Percentiles rank a stretch among this genome's conserved stretches.
Evolutionary conservation across 257 asterid species (phyloP).

Genomic region (Cinchona pubescens): DNA sequence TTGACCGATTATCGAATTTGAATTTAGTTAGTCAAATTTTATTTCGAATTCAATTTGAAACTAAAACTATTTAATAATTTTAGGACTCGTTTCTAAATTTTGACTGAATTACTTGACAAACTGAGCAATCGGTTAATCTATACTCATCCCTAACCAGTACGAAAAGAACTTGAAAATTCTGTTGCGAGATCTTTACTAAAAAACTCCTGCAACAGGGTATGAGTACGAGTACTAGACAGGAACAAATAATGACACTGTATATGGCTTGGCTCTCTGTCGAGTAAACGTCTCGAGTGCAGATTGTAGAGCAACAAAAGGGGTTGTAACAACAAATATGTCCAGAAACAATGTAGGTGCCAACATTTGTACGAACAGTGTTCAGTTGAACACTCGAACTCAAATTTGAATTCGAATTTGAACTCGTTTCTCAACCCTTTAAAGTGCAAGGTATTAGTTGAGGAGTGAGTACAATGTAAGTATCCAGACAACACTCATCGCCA

Average conservation of each 20-base stretch:
- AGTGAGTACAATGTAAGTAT: not conserved
- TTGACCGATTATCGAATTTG: no score
- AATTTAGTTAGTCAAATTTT: no score
- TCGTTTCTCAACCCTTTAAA: not conserved
- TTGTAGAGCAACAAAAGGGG: not conserved
- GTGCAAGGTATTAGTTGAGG: not conserved
- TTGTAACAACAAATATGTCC: not conserved
- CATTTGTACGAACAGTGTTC: not conserved
- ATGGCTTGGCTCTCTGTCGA: slow-evolving; percentile 1
- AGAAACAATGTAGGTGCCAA: not conserved
- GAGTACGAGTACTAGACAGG: not conserved
- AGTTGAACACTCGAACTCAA: not conserved
- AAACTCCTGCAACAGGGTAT: not conserved
- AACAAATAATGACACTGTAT: not conserved
- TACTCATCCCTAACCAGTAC: no score
- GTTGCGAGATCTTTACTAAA: not conserved
- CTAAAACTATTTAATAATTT: no score
- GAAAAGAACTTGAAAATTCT: not conserved
- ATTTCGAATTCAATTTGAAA: no score
- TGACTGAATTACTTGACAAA: no score
- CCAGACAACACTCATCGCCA: not conserved
- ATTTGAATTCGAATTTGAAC: no score
- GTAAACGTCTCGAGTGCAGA: not conserved
- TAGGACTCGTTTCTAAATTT: no score
- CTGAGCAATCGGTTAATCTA: no score